These are phyloP conservation scores for Leccinum variabile DNA, from an alignment of 1,284 basidiomycete species.

Conservation along the genomic window DNA sequence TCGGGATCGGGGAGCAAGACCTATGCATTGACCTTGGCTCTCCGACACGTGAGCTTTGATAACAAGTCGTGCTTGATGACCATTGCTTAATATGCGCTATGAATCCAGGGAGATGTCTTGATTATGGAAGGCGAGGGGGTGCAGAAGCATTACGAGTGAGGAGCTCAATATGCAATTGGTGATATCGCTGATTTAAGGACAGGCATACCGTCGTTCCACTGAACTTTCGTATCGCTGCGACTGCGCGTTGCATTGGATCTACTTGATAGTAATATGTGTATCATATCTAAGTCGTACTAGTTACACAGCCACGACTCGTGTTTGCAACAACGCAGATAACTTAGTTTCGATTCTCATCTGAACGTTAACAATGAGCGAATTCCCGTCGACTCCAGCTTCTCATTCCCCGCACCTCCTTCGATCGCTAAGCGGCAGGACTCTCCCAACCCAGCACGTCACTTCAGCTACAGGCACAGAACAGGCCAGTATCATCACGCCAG, in stretches of 20 bases:
- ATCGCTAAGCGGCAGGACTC: slow-evolving; percentile 20
- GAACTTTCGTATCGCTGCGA: slow-evolving; percentile 55
- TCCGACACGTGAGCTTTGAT: slow-evolving; percentile 60
- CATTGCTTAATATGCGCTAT: background rate
- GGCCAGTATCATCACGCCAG: slow-evolving; percentile 1
- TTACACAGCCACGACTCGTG: slow-evolving; percentile 24
- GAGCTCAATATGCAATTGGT: slow-evolving; percentile 1
- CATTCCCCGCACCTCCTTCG: slow-evolving; percentile 18
- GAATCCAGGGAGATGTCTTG: slow-evolving; percentile 64
- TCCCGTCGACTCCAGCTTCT: background rate
- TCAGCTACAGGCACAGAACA: slow-evolving; percentile 13
- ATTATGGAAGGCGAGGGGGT: slow-evolving; percentile 71
- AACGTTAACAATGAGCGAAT: slow-evolving; percentile 10
- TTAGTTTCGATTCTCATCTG: background rate
- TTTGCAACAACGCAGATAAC: background rate
- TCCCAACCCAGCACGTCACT: slow-evolving; percentile 19
- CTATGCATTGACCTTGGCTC: slow-evolving; percentile 51
- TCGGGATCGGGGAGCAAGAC: slow-evolving; percentile 35
- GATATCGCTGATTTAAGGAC: slow-evolving; percentile 9
- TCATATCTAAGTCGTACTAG: background rate
- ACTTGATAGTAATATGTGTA: slow-evolving; percentile 12
- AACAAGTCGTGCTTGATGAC: background rate
- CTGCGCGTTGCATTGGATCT: slow-evolving; percentile 47
- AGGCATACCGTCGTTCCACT: slow-evolving; percentile 52
- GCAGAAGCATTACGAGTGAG: slow-evolving; percentile 71